phyloP scores from a whole-genome alignment of 495 filamentous ascomycete genomes.

The Xylaria telfairii region DNA sequence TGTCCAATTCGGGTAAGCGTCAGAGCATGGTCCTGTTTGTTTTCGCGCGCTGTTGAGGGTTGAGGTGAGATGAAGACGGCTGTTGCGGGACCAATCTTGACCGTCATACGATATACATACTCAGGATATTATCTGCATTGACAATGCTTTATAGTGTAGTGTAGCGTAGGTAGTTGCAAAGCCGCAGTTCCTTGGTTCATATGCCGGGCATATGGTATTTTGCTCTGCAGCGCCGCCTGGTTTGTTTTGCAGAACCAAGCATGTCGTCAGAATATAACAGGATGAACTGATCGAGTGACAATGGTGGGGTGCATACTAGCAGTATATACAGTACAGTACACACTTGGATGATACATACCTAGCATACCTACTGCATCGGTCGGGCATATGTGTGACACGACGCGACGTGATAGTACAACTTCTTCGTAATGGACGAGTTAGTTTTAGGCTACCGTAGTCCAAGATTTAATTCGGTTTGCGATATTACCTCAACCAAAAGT shows the following conservation, averaged over 20 bases:
- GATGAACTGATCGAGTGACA: slow-evolving; percentile 23
- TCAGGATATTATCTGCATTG: background rate
- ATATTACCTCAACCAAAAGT: background rate
- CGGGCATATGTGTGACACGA: slow-evolving; percentile 22
- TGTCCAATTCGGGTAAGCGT: slow-evolving; percentile 4
- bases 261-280: slow-evolving; percentile 4
- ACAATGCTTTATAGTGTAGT: background rate
- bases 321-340: no score
- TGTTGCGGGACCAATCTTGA: background rate
- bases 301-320: slow-evolving; percentile 18
- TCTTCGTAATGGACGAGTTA: background rate
- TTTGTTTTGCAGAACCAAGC: background rate
- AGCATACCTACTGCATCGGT: slow-evolving; percentile 22
- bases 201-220: background rate
- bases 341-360: background rate
- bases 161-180: no score
- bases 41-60: background rate
- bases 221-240: background rate
- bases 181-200: background rate
- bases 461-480: background rate
- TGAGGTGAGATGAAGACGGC: background rate
- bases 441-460: background rate
- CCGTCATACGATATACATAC: background rate
- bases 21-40: background rate
- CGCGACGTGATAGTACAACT: background rate